A percentile compares a stretch with the other conserved stretches of the same genome.
Evolutionary conservation across 192 early-diverging fungal species (phyloP).

Genomic region (Coemansia sp.): DNA sequence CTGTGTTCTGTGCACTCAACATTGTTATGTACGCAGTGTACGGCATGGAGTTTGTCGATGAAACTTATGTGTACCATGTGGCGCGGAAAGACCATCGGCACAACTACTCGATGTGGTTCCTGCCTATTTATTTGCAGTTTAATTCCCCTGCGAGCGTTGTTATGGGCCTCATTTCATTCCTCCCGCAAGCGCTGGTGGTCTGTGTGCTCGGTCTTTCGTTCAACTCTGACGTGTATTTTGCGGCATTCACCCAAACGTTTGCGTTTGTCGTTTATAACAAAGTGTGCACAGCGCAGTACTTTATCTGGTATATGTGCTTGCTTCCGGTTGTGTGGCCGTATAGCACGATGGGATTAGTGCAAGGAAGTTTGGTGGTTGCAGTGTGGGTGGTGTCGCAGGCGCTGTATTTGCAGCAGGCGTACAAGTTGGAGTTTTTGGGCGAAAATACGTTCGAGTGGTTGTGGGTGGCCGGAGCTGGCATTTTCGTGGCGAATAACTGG

Average conservation of each 20-base stretch:
- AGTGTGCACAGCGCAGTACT: conserved; percentile 89
- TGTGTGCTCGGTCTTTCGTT: conserved; percentile 66
- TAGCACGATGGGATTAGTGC: conserved; percentile 49
- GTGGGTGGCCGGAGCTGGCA: conserved; percentile 70
- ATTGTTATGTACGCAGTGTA: conserved; percentile 74
- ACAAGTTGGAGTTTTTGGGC: conserved; percentile 83
- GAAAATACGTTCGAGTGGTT: conserved; percentile 75
- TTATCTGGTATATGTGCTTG: conserved; percentile 98
- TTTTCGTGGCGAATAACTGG: conserved; percentile 73
- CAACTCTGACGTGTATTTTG: conserved; percentile 82
- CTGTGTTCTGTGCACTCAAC: conserved; percentile 63
- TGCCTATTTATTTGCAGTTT: conserved; percentile 86
- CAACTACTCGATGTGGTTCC: conserved; percentile 98
- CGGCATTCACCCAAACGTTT: conserved; percentile 91
- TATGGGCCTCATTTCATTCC: conserved; percentile 72
- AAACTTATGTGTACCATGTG: conserved; percentile 93
- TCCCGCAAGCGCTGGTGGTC: conserved; percentile 78
- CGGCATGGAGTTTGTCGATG: conserved; percentile 80
- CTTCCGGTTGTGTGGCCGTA: conserved; percentile 82
- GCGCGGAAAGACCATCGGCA: conserved; percentile 96
- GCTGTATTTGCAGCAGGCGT: conserved; percentile 84
- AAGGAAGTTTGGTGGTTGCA: conserved; percentile 55
- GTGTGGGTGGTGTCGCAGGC: conserved; percentile 79
- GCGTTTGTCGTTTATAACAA: conserved; percentile 73
- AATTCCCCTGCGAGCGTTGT: conserved; percentile 48